phyloP scores from a whole-genome alignment of 176 grass and related monocot genomes.

The Musa acuminata region DNA sequence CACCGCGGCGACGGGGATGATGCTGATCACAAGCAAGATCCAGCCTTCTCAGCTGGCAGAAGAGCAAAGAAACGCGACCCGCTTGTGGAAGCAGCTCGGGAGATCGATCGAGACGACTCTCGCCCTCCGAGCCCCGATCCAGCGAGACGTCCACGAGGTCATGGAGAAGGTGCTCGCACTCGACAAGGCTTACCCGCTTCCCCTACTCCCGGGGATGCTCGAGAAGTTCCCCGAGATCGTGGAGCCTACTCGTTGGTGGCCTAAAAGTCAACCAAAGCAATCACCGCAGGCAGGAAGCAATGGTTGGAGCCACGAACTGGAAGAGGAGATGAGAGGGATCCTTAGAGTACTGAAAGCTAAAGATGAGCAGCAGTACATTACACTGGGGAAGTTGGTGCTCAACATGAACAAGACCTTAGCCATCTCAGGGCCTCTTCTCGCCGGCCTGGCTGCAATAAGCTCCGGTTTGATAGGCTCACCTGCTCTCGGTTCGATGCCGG shows the following conservation, averaged over 20 bases:
- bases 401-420: slow-evolving; percentile 22
- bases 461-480: slow-evolving; percentile 13
- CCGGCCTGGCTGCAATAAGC: slow-evolving; percentile 19
- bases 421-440: slow-evolving; percentile 10
- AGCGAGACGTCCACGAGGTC: not conserved
- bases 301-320: slow-evolving; percentile 28
- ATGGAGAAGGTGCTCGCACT: slow-evolving; percentile 29
- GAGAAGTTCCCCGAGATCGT: slow-evolving; percentile 32
- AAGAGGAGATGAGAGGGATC: slow-evolving; percentile 26
- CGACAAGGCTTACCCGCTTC: slow-evolving; percentile 33
- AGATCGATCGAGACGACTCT: slow-evolving; percentile 13
- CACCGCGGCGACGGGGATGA: slow-evolving; percentile 18
- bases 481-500: slow-evolving; percentile 12
- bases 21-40: slow-evolving; percentile 29
- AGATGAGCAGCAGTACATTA: slow-evolving; percentile 18
- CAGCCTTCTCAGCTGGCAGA: slow-evolving; percentile 37
- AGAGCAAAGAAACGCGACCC: slow-evolving; percentile 29
- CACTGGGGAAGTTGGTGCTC: slow-evolving; percentile 2
- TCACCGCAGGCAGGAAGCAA: not conserved
- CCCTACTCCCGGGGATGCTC: slow-evolving; percentile 27
- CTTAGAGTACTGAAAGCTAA: slow-evolving; percentile 22
- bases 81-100: slow-evolving; percentile 29
- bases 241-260: slow-evolving; percentile 37
- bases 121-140: not conserved
- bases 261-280: slow-evolving; percentile 5